phyloP scores from a whole-genome alignment of 495 filamentous ascomycete species.

The Xanthoparmelia taractica region DNA sequence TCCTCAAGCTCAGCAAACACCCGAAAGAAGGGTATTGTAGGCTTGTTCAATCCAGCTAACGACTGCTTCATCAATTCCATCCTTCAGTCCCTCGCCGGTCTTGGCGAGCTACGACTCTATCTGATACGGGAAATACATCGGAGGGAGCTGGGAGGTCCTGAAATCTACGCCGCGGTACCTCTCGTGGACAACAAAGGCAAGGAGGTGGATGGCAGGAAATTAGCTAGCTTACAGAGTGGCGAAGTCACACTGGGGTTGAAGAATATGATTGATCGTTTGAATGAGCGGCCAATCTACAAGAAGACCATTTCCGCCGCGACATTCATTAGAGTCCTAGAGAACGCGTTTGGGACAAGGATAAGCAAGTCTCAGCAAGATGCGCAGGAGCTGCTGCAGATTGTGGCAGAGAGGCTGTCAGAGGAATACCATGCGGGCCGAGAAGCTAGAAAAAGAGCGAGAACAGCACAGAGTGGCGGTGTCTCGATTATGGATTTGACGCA shows the following conservation, averaged over 20 bases:
- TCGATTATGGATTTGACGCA: slow-evolving; percentile 14
- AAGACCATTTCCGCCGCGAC: slow-evolving; percentile 82
- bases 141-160: slow-evolving; percentile 63
- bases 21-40: slow-evolving; percentile 83
- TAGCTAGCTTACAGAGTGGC: slow-evolving; percentile 68
- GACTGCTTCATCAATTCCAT: slow-evolving; percentile 99
- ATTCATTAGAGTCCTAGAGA: slow-evolving; percentile 75
- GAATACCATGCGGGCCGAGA: slow-evolving; percentile 81
- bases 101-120: slow-evolving; percentile 85
- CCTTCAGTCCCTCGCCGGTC: slow-evolving; percentile 86
- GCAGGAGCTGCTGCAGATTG: slow-evolving; percentile 94
- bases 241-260: slow-evolving; percentile 84
- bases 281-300: slow-evolving; percentile 86
- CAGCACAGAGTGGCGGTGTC: not conserved
- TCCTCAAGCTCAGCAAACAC: slow-evolving; percentile 48
- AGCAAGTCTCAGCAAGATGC: slow-evolving; percentile 95
- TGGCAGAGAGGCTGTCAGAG: slow-evolving; percentile 83
- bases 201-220: slow-evolving; percentile 53
- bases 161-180: slow-evolving; percentile 56
- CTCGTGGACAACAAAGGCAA: slow-evolving; percentile 41
- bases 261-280: slow-evolving; percentile 83
- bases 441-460: slow-evolving; percentile 46
- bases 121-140: slow-evolving; percentile 82
- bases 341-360: slow-evolving; percentile 79
- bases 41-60: slow-evolving; percentile 84